Base-by-base conservation (phyloP, 1,284 basidiomycete species). In the Tilletia indica region DNA sequence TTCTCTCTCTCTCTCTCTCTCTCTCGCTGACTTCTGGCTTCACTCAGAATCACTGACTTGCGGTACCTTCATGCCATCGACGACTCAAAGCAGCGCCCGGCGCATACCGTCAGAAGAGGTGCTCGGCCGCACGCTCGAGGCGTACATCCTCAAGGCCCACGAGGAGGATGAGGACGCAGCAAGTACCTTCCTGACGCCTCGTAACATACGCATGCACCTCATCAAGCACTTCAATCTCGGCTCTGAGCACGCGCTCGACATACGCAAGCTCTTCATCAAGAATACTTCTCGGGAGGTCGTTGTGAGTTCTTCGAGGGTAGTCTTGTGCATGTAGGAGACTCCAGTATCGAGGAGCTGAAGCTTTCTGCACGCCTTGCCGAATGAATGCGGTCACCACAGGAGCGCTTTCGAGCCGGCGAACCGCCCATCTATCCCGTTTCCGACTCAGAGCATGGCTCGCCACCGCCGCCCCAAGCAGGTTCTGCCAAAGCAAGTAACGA, bases 161-260 rank as follows among this genome's bases (percentile, higher is more conserved):
- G 58, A 63, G 36, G 9, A 36, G 36, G 58, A 63, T 36, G 34
- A 63, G 58, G 25, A 63, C 58, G 58, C 58, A 16, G 58, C 58
- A 9, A 9, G 8, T 11, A 63, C 58, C 21, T 34, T 36, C 25
- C 4, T 63, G 9, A 63, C 58, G 36, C 58, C 58, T 16, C 58
- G 58, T 9, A 63, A 63, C 25, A 63, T 63, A 21, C 58, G 58
- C 58, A 63, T 34, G 21, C 4, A 38, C 25, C 58, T 63, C n/a
- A 63, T 63, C 25, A 9, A 16, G 9, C 58, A 36, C 25, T 63
- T 63, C 31, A 16, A 31, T 8, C 34, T 63, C 6, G 58, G 58
- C 14, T 25, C 21, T 31, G 58, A 63, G 36, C 58, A 38, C 25
- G 58, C 58, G 25, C 58, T 63, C 58, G 58, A 63, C 34, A 9